These are phyloP conservation scores for Kwoniella botswanensis DNA, from an alignment of 768 basidiomycete genomes.

Conservation along the genomic window DNA sequence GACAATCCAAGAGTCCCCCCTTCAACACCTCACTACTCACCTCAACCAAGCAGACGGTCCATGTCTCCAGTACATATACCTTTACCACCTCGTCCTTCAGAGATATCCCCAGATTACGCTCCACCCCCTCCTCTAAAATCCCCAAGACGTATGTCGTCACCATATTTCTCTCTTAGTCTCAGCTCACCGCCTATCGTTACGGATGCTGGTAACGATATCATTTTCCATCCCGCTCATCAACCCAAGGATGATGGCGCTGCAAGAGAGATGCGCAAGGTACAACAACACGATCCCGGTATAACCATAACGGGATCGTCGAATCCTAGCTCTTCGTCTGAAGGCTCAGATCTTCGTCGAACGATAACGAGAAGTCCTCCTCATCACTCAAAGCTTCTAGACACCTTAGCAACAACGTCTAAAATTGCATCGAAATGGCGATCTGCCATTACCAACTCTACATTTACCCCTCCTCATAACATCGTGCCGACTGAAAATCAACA, in stretches of 20 bases:
- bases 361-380: slow-evolving; percentile 16
- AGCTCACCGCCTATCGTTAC: slow-evolving; percentile 42
- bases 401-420: slow-evolving; percentile 40
- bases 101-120: slow-evolving; percentile 40
- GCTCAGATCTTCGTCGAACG: not conserved
- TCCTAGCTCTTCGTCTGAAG: not conserved
- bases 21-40: slow-evolving; percentile 5
- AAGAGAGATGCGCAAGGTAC: slow-evolving; percentile 18
- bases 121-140: slow-evolving; percentile 33
- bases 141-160: slow-evolving; percentile 41
- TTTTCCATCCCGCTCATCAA: slow-evolving; percentile 35
- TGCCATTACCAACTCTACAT: slow-evolving; percentile 30
- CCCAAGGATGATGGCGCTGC: slow-evolving; percentile 1
- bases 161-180: slow-evolving; percentile 26
- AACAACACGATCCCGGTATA: not conserved
- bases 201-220: slow-evolving; percentile 34
- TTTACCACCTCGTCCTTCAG: slow-evolving; percentile 46
- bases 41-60: not conserved
- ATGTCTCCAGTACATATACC: slow-evolving; percentile 21
- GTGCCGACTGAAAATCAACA: not conserved
- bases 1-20: not conserved
- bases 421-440: slow-evolving; percentile 54
- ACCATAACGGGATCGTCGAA: not conserved
- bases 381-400: slow-evolving; percentile 35
- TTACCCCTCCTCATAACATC: slow-evolving; percentile 11